Evolutionary conservation across 1,139 yeast genomes (phyloP).

Genomic region (Zygotorulaspora mrakii): DNA sequence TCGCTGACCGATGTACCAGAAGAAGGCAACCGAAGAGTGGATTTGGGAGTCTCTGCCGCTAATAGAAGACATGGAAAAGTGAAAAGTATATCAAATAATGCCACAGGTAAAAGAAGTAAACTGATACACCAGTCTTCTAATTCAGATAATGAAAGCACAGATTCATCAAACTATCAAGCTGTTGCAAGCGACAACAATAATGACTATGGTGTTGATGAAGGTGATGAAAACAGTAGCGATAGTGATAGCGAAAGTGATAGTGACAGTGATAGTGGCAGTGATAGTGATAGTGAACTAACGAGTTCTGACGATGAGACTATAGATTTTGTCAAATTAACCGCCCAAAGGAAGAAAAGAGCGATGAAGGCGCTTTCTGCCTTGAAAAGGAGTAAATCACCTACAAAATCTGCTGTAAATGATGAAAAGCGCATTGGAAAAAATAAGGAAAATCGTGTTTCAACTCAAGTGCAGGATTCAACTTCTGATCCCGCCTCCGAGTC

Average conservation of each 20-base stretch:
- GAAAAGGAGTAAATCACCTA: conserved; percentile 34
- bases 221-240: conserved; percentile 20
- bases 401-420: conserved; percentile 4
- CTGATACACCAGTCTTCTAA: conserved; percentile 28
- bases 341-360: conserved; percentile 57
- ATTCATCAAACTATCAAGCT: conserved; percentile 30
- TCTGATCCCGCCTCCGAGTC: conserved; percentile 4
- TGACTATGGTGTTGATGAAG: conserved; percentile 14
- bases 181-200: conserved; percentile 30
- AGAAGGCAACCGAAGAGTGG: conserved; percentile 13
- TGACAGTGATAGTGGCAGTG: conserved; percentile 41
- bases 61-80: conserved; percentile 19
- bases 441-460: conserved; percentile 4
- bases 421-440: conserved; percentile 9
- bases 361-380: conserved; percentile 49
- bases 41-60: conserved; percentile 13
- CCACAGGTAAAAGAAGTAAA: conserved; percentile 32
- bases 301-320: conserved; percentile 65
- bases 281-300: conserved; percentile 41
- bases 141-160: conserved; percentile 21
- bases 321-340: conserved; percentile 67
- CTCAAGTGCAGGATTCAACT: neutral
- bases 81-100: conserved; percentile 25
- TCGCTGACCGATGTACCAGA: conserved; percentile 33
- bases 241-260: conserved; percentile 35